phyloP scores from a whole-genome alignment of 805 yeast genomes.

The Zygoascus tannicola region DNA sequence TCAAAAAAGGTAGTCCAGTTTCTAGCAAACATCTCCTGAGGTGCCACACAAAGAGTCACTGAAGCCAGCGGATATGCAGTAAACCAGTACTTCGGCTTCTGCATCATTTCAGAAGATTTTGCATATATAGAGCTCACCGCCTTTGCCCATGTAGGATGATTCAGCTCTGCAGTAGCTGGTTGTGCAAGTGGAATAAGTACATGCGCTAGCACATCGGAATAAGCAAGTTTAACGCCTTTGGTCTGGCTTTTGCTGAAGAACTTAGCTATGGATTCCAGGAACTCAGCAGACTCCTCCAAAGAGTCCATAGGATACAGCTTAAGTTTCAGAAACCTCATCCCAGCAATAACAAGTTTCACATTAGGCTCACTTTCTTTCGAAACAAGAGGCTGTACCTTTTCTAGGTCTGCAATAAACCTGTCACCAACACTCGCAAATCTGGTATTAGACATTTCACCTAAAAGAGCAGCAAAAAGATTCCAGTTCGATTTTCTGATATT shows the following conservation, averaged over 20 bases:
- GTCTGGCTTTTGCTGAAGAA: conserved; percentile 63
- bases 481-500: conserved; percentile 84
- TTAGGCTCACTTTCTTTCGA: conserved; percentile 48
- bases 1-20: conserved; percentile 70
- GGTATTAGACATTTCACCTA: conserved; percentile 84
- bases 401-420: conserved; percentile 85
- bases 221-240: conserved; percentile 59
- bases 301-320: conserved; percentile 79
- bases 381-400: conserved; percentile 55
- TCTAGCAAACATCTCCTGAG: conserved; percentile 59
- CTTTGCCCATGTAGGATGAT: conserved; percentile 90
- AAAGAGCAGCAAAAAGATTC: conserved; percentile 78
- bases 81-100: conserved; percentile 41
- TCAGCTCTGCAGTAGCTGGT: conserved; percentile 82
- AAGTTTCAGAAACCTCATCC: conserved; percentile 78
- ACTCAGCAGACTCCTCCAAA: conserved; percentile 91
- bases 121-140: conserved; percentile 58
- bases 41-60: conserved; percentile 70
- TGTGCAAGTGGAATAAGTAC: conserved; percentile 78
- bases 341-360: conserved; percentile 69
- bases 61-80: conserved; percentile 58
- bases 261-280: conserved; percentile 74
- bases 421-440: conserved; percentile 85
- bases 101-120: conserved; percentile 38
- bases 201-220: conserved; percentile 73